These are phyloP conservation scores for Aspergillus aculeatus DNA, from an alignment of 2,329 filamentous ascomycete genomes.

Conservation along the genomic window DNA sequence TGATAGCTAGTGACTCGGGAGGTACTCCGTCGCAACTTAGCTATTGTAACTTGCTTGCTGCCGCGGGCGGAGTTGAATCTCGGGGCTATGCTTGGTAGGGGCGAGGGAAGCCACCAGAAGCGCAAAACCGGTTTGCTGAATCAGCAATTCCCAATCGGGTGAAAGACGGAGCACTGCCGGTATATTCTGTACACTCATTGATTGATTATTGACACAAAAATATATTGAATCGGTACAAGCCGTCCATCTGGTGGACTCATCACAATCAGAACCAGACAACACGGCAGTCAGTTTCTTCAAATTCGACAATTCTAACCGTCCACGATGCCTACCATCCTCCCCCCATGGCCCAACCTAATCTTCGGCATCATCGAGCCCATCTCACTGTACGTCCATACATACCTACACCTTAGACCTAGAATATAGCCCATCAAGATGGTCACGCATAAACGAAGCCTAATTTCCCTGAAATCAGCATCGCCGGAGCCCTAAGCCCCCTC, in stretches of 20 bases:
- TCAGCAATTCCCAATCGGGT: constrained; percentile 5
- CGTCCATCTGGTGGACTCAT: neutral
- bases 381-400: constrained; percentile 55
- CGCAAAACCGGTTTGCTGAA: constrained; percentile 6
- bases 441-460: neutral
- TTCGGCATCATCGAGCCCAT: constrained; percentile 69
- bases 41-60: no score
- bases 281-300: no score
- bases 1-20: no score
- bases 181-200: no score
- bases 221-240: no score
- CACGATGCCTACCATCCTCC: constrained; percentile 49
- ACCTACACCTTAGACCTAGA: neutral
- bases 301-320: no score
- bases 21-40: no score
- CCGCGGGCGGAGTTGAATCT: no score
- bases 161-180: neutral
- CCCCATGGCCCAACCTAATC: constrained; percentile 62
- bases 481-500: constrained; percentile 58
- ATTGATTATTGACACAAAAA: no score
- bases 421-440: neutral
- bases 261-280: neutral
- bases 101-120: neutral
- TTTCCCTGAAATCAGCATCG: constrained; percentile 50
- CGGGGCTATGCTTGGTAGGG: neutral